Evolutionary conservation across 805 yeast species (phyloP).

Genomic region (Candida multigemmis): DNA sequence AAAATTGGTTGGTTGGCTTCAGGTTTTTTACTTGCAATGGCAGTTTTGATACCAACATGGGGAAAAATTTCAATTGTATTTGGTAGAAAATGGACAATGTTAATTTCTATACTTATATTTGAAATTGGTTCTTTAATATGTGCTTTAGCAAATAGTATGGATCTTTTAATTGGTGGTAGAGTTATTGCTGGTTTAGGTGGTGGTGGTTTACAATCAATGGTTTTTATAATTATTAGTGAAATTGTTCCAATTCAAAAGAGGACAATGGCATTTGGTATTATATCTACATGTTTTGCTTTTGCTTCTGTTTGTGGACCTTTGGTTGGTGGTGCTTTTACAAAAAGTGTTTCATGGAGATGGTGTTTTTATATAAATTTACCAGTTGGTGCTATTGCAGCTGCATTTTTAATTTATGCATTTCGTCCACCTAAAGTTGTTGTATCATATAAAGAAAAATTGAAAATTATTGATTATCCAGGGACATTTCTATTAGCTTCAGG

Average conservation of each 20-base stretch:
- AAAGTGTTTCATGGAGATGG: slow-evolving; percentile 63
- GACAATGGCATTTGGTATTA: slow-evolving; percentile 22
- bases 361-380: slow-evolving; percentile 65
- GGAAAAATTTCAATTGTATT: slow-evolving; percentile 27
- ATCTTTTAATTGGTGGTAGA: slow-evolving; percentile 32
- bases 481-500: slow-evolving; percentile 31
- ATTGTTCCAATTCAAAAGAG: slow-evolving; percentile 22
- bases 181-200: slow-evolving; percentile 30
- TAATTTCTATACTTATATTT: slow-evolving; percentile 5
- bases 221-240: slow-evolving; percentile 21
- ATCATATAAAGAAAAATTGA: slow-evolving; percentile 24
- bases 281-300: slow-evolving; percentile 36
- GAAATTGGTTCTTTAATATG: slow-evolving; percentile 23
- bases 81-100: slow-evolving; percentile 23
- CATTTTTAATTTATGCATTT: slow-evolving; percentile 27
- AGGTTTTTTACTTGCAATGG: slow-evolving; percentile 25
- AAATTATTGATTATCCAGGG: slow-evolving; percentile 39
- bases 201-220: slow-evolving; percentile 22
- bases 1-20: slow-evolving; percentile 29
- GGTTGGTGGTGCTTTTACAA: slow-evolving; percentile 56
- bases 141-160: slow-evolving; percentile 26
- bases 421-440: slow-evolving; percentile 38
- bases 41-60: slow-evolving; percentile 25
- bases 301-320: slow-evolving; percentile 52
- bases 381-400: slow-evolving; percentile 43